Evolutionary conservation across 2,329 filamentous ascomycete species (phyloP).

Genomic region (Sporothrix mexicana): DNA sequence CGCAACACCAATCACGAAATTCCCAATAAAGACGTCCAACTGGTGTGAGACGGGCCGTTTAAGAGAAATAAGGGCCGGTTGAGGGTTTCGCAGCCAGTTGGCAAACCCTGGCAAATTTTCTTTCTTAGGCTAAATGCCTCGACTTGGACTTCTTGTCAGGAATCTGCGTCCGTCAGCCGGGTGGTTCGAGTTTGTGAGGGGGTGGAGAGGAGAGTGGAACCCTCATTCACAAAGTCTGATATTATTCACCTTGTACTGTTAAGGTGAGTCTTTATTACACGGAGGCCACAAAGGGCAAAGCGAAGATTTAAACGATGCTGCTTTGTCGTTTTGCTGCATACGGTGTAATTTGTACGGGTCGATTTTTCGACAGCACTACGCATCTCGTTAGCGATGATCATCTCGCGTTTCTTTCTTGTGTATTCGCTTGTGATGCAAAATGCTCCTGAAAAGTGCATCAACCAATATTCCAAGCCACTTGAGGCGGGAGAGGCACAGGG

Average conservation of each 20-base stretch:
- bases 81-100: neutral
- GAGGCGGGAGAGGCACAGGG: constrained; percentile 17
- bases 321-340: neutral
- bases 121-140: constrained; percentile 19
- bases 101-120: constrained; percentile 6
- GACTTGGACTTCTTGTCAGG: neutral
- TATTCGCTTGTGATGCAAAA: neutral
- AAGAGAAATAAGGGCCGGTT: constrained; percentile 22
- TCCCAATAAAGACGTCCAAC: neutral
- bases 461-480: constrained; percentile 14
- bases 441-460: constrained; percentile 9
- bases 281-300: neutral
- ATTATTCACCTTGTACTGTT: constrained; percentile 3
- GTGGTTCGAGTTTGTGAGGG: neutral
- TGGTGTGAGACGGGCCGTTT: constrained; percentile 28
- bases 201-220: neutral
- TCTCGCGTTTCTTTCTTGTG: neutral
- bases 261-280: neutral
- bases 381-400: neutral
- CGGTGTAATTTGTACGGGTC: neutral
- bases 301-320: too few relatives aligned
- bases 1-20: neutral
- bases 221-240: neutral
- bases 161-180: constrained; percentile 10
- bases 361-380: neutral